Percentiles rank a stretch among this genome's conserved stretches.
These are phyloP conservation scores for Isabelozyma heimii DNA, from an alignment of 805 yeast species.

Conservation along the genomic window DNA sequence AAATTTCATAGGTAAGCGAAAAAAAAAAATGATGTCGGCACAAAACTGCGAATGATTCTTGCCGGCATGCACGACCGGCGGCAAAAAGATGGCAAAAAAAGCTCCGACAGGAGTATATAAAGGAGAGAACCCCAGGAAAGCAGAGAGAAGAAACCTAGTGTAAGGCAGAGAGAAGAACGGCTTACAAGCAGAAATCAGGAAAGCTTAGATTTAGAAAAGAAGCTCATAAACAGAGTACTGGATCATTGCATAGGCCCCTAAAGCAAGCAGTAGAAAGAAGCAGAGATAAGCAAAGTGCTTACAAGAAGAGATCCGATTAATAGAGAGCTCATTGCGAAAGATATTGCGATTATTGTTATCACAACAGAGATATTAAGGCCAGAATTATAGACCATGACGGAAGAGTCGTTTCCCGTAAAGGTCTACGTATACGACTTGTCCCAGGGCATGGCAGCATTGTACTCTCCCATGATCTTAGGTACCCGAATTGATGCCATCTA, in stretches of 20 bases:
- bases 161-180: no score
- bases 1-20: background rate
- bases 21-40: background rate
- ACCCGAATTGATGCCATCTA: conserved; percentile 58
- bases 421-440: conserved; percentile 65
- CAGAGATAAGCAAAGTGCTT: no score
- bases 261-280: no score
- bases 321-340: no score
- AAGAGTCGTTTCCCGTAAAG: conserved; percentile 38
- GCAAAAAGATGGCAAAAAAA: background rate
- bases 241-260: no score
- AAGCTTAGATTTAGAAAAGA: no score
- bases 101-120: background rate
- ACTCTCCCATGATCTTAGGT: conserved; percentile 53
- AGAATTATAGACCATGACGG: conserved; percentile 3
- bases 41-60: background rate
- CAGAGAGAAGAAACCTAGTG: no score
- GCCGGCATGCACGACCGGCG: background rate
- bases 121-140: no score
- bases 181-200: no score
- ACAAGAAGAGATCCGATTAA: no score
- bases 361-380: background rate
- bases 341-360: no score
- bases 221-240: no score
- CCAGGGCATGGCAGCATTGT: conserved; percentile 54